Evolutionary conservation across 768 basidiomycete species (phyloP), one percentile per base, ranked within the genome.

Genomic region (Rhodotorula graminis): DNA sequence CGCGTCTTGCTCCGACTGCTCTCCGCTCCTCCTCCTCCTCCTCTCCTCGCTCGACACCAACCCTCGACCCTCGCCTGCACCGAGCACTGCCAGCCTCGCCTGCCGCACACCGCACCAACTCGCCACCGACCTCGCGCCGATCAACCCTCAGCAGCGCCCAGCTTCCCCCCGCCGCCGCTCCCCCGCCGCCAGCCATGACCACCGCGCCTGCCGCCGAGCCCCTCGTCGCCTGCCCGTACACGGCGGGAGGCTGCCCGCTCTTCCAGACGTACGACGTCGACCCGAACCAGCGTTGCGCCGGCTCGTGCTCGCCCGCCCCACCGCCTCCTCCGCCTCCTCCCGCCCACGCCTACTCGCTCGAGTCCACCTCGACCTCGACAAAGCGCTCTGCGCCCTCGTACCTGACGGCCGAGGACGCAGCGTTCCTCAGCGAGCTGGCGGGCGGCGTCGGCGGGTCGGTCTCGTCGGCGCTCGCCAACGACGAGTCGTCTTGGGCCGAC

Each of bases 241-340:
- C 71, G 1, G 62, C 71, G 0, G 61, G 61, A 4, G 71, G 71
- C 15, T 72, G 71, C 33, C 71, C 71, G 1, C 56, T 72, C 18
- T 72, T 72, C 71, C 67, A 68, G 31, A 72, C 65, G 21, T 46
- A 61, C 71, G 71, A 67, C 46, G 18, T 67, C 19, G 40, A 29
- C 31, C 49, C 40, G 3, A 29, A 23, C 23, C 27, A 33, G 9
- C 56, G 42, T 8, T 72, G 61, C 49, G 55, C 61, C 15, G 61
- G 65, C 3, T 62, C 44, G 4, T 72, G 70, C 56, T 55, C 70
- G 14, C 64, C 64, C 7, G 25, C 56, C 14, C 44, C 64, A 14
- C 21, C 64, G 3, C 52, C 42, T 18, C 25, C 52, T 33, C 37
- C 25, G 21, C 9, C 59, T 7, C 37, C 37, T 11, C 33, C 19